Evolutionary conservation across 306 rosid species (phyloP).

Genomic region (Quercus robur): DNA sequence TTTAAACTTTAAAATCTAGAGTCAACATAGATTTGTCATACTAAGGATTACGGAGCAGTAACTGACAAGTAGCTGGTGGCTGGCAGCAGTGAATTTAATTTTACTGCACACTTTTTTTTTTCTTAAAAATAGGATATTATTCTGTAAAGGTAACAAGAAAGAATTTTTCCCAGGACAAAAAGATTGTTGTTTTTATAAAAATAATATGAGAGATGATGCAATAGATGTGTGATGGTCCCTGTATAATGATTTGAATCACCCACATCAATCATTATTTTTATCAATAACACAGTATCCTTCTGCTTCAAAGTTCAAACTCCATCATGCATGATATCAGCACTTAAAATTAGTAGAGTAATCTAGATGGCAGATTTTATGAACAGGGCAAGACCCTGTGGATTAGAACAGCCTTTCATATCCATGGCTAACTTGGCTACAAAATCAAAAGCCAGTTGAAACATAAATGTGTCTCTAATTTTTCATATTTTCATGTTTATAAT

Average conservation of each 20-base stretch:
- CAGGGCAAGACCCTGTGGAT: not conserved
- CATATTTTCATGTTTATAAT: not conserved
- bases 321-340: not conserved
- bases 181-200: not conserved
- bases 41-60: not conserved
- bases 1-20: constrained; percentile 23
- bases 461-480: not conserved
- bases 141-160: not conserved
- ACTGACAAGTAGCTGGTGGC: not conserved
- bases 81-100: constrained; percentile 4
- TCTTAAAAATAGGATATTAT: not conserved
- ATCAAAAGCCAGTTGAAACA: not conserved
- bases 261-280: not conserved
- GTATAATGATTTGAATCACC: not conserved
- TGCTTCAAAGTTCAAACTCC: not conserved
- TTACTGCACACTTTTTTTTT: not conserved
- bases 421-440: not conserved
- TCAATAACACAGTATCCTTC: not conserved
- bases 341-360: not conserved
- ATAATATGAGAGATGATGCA: not conserved
- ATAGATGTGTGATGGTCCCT: not conserved
- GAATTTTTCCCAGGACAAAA: not conserved
- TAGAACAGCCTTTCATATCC: not conserved
- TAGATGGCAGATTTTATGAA: not conserved
- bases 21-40: not conserved